Base-by-base conservation (phyloP, 2,329 filamentous ascomycete genomes). In the Pyricularia sp. region DNA sequence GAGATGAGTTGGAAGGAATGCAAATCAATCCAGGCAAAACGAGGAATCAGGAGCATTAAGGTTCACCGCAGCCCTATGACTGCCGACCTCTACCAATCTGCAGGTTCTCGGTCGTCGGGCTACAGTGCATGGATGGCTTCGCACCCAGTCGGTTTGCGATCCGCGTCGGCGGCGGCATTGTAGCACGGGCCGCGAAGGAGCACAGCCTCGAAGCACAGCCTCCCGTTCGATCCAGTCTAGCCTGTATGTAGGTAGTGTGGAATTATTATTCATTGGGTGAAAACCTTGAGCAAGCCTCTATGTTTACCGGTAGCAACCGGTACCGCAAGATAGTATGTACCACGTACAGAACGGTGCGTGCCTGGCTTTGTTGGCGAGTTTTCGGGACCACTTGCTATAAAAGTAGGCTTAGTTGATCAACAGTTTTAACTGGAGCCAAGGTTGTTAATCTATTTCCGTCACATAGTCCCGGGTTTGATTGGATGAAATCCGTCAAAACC, bases 31-130 rank as follows among this genome's bases (percentile, higher is more conserved):
- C 14, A 50, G 20, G 5, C 17, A 20, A 20, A 50, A 50, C 42
- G 42, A 50, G 17, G 42, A n/a, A 50, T 36, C 1, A 61, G 58
- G 58, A 61, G 7, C 58, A 61, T 61, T 26, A 61, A 61, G 58
- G n/a, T 61, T 61, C 58, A 61, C 58, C 23, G n/a, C 58, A 61
- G 58, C 58, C 58, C 58, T 61, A 61, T 61, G 58, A 61, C 58
- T 61, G 58, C 58, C 58, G 58, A 61, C 58, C 4, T 25, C 58
- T 61, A 26, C n/a, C 10, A 25, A 23, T 61, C n/a, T 26, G 23
- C n/a, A 23, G 25, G 58, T 12, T 14, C 10, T 61, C 9, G 58
- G 25, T 61, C 58, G 23, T 23, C 58, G 58, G 42, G 25, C 58
- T 26, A 61, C 58, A 36, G 33, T 36, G 12, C 33, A 50, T 50